Base-by-base conservation (phyloP, 495 filamentous ascomycete species). In the Penicillium tannophilum region DNA sequence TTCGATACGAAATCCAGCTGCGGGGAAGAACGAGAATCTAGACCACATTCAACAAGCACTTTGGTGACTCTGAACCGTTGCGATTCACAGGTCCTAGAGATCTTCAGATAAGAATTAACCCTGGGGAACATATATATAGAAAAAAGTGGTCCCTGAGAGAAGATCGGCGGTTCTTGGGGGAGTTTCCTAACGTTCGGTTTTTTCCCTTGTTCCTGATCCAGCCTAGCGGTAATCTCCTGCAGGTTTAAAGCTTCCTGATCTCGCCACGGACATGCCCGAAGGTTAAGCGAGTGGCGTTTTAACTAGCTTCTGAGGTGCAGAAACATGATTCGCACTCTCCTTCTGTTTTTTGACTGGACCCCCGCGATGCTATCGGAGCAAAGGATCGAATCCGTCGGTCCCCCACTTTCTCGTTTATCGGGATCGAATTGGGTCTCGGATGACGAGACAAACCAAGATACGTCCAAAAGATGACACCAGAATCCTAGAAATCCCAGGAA, bases 281-380 rank as follows among this genome's bases (percentile, higher is more conserved):
- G 24, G 30, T 68, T 70, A 68, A 68, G 67, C 67, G 67, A 70
- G 67, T 70, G 67, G 67, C 67, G 65, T 52, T 50, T 30, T 55
- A 33, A 55, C 60, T 65, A 60, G 59, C 51, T 50, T 23, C 46
- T 20, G 11, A 19, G 48, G 14, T 62, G 55, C 54, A 57, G 48
- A 57, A 54, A 45, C 45, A 45, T 39, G 44, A 55, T 36, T 50
- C 49, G 49, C 49, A 52, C 49, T 26, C 19, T 23, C n/a, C 23
- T 39, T 24, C 44, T 49, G 3, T 20, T 33, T 43, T 46, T 26
- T 35, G 26, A 28, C 46, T 31, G 23, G 46, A 12, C 46, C 43
- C 43, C 43, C 43, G 43, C 43, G 23, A 46, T 24, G 17, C 7
- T 20, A 20, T 46, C 46, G 46, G 46, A 49, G 46, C 16, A 31